Base-by-base conservation (phyloP, 129 eudicot species). In the Smallanthus sonchifolius region DNA sequence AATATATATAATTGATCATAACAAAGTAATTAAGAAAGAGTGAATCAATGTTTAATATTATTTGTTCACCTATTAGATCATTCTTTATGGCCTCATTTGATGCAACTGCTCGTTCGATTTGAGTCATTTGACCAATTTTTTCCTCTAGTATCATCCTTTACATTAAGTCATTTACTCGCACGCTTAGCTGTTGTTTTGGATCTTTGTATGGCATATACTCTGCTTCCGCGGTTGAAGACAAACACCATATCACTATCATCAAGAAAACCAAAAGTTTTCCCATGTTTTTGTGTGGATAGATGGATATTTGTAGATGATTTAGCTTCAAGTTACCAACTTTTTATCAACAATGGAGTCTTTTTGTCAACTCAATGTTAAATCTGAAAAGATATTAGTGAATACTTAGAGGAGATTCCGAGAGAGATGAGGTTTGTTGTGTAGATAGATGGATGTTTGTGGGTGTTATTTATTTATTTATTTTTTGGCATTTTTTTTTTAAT, bases 111-210 rank as follows among this genome's bases (percentile, higher is more conserved):
- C 86, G 70, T 17, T 90, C 96, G 48, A 90, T 85, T 34, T 90
- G 93, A 28, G 87, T 72, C 96, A 90, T 85, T 72, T 90, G 96
- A 34, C 93, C 96, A 40, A 90, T 80, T 72, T 90, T 90, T 73
- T 90, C 96, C 59, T 77, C 86, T 1, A 90, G 59, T 7, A 83
- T 90, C 96, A 90, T 90, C 45, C 84, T 80, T 44, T 67, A 68
- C 75, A 90, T 43, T 2, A 90, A 79, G 77, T 90, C 91, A 38
- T 79, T 81, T 13, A 90, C 69, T 39, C 96, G 71, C 52, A 19
- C 81, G 65, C 13, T 59, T 15, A 82, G 36, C 4, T 87, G 84
- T 69, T 77, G 84, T 36, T 83, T 90, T 1, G 93, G 84, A 83
- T 90, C 96, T 77, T 87, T 86, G 77, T 87, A 90, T 62, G 32